These are phyloP conservation scores for Pyrenophora teres DNA, from an alignment of 2,329 filamentous ascomycete species.

Conservation along the genomic window DNA sequence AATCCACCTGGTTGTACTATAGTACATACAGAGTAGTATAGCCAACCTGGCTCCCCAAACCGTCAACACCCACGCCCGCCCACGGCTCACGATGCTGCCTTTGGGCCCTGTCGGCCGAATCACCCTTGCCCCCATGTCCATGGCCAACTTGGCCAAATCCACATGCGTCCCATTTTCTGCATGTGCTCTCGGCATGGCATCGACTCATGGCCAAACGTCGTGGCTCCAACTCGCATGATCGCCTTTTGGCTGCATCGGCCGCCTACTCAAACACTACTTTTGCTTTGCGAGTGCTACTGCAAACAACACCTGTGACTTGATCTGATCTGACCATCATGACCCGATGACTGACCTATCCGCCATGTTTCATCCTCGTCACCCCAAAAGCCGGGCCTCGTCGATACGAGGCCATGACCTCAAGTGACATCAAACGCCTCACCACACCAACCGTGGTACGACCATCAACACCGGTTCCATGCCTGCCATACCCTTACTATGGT, in stretches of 20 bases:
- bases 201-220: conserved; percentile 24
- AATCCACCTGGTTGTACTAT: conserved; percentile 6
- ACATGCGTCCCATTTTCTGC: neutral
- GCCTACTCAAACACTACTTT: neutral
- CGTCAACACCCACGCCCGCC: conserved; percentile 19
- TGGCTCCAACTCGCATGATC: conserved; percentile 24
- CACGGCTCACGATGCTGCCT: conserved; percentile 12
- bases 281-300: conserved; percentile 4
- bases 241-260: conserved; percentile 4
- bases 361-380: conserved; percentile 4
- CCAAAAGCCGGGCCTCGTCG: neutral
- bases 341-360: neutral
- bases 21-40: neutral
- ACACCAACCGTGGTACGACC: neutral
- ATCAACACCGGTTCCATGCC: conserved; percentile 4
- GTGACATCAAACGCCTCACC: conserved; percentile 10
- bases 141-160: neutral
- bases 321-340: neutral
- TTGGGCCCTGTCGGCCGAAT: conserved; percentile 12
- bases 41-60: conserved; percentile 21
- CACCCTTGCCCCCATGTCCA: conserved; percentile 6
- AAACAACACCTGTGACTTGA: neutral
- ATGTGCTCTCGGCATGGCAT: conserved; percentile 14
- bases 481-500: neutral
- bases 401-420: conserved; percentile 15